A percentile compares a stretch with the other conserved stretches of the same genome.
These are phyloP conservation scores for Umbelopsis sp. DNA, from an alignment of 192 early-diverging fungal species.

Conservation along the genomic window DNA sequence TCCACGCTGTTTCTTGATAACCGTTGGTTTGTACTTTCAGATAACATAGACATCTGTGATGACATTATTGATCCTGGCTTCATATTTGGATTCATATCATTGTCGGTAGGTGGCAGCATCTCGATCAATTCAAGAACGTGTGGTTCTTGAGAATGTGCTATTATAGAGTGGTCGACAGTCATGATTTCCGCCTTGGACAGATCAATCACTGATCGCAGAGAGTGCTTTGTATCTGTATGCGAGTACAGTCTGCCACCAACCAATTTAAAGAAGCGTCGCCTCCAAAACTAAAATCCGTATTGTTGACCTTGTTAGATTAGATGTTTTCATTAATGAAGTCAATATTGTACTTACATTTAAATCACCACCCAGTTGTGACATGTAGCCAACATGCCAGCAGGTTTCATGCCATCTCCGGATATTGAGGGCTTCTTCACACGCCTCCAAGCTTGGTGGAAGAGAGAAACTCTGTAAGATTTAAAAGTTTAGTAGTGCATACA, in stretches of 20 bases:
- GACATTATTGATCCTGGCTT: background rate
- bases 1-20: background rate
- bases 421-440: conserved; percentile 29
- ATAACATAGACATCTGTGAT: background rate
- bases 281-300: conserved; percentile 23
- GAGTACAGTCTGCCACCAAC: conserved; percentile 24
- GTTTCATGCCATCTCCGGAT: conserved; percentile 24
- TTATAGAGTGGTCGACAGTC: conserved; percentile 6
- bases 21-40: background rate
- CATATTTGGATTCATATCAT: background rate
- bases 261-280: conserved; percentile 21
- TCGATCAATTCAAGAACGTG: conserved; percentile 8
- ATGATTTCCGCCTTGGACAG: conserved; percentile 26
- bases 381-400: conserved; percentile 24
- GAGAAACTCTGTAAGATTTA: background rate
- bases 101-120: background rate
- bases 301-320: background rate
- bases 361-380: conserved; percentile 36
- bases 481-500: background rate
- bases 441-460: conserved; percentile 25
- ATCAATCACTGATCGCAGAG: conserved; percentile 23
- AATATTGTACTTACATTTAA: conserved; percentile 23
- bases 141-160: background rate
- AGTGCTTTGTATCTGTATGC: conserved; percentile 18
- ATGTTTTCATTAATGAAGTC: background rate